Base-by-base conservation (phyloP, 768 basidiomycete genomes). In the Mycena kentingensis region DNA sequence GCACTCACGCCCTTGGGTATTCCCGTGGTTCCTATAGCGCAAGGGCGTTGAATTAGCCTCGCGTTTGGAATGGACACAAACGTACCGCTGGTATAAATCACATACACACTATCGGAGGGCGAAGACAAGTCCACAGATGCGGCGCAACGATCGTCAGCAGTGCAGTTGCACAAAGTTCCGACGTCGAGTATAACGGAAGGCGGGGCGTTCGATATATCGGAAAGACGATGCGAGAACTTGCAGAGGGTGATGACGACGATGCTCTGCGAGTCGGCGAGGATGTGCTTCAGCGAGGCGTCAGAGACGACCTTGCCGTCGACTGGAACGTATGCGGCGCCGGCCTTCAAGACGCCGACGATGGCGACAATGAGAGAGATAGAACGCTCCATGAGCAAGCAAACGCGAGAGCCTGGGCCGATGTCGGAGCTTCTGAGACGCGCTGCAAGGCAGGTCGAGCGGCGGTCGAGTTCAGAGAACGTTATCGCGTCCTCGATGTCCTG, bases 81-180 rank as follows among this genome's bases (percentile, higher is more conserved):
- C 73, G 46, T 63, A 79, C 82, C 82, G 36, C 80, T 80, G 11
- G 83, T 85, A 64, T 83, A 85, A 36, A 85, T 83, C 32, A 83
- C 76, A 65, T 84, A 84, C 10, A 73, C 77, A 26, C 77, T 75
- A 55, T 82, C 76, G 7, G 65, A 67, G 18, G 73, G 60, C 13
- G 65, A 66, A 19, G 72, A 71, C 44, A 65, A 46, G 56, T 79
- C 77, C 35, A 68, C 59, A 4, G 70, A 74, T 43, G 73, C 75
- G 16, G 63, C 46, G 49, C 73, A 74, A 37, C 69, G 63, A 19
- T 54, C 48, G 16, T 64, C 61, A 29, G 58, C 28, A 29, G 52
- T 41, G n/a, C 62, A 60, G 16, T 55, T 26, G 55, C 70, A 69
- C 22, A 72, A 62, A 35, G 60, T 57, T 45, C 65, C 57, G 37